Conservation (phyloP, 768 basidiomycete species). For the Obba rivulosa region DNA sequence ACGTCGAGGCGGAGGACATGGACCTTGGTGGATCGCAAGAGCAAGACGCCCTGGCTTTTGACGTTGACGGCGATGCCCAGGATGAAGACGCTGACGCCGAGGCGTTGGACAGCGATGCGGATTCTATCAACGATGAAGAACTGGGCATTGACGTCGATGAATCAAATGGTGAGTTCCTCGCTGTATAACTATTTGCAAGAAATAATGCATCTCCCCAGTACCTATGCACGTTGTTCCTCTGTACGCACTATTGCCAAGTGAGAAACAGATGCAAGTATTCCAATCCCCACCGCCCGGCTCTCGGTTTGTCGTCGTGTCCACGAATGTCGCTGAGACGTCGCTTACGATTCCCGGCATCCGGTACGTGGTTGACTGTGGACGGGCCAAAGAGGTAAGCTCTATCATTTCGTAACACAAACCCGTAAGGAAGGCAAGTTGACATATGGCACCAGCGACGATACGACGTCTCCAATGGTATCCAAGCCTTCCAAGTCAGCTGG, state of each 20-base stretch:
- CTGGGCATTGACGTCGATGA: conserved; percentile 61
- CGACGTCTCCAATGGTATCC: conserved; percentile 76
- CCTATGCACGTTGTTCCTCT: conserved; percentile 94
- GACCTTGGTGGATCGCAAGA: conserved; percentile 49
- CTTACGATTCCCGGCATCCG: conserved; percentile 95
- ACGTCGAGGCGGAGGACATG: conserved; percentile 77
- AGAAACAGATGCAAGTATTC: conserved; percentile 95
- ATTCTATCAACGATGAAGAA: conserved; percentile 48
- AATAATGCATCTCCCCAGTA: conserved; percentile 35
- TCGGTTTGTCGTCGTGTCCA: conserved; percentile 90
- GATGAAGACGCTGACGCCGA: conserved; percentile 64
- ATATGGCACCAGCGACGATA: conserved; percentile 60
- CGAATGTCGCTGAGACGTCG: conserved; percentile 96
- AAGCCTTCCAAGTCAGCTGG: conserved; percentile 91
- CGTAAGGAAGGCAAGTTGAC: conserved; percentile 7
- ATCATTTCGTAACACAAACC: neutral
- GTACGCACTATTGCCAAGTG: conserved; percentile 87
- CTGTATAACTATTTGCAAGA: neutral
- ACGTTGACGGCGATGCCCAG: conserved; percentile 54
- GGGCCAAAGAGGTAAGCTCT: conserved; percentile 78
- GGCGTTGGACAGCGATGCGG: conserved; percentile 70
- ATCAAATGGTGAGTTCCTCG: conserved; percentile 47
- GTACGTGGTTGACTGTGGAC: conserved; percentile 95
- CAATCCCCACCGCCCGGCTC: conserved; percentile 70
- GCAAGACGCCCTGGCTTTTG: conserved; percentile 54